Conservation (phyloP, 441 rosid genomes). For the Gossypium trilobum region DNA sequence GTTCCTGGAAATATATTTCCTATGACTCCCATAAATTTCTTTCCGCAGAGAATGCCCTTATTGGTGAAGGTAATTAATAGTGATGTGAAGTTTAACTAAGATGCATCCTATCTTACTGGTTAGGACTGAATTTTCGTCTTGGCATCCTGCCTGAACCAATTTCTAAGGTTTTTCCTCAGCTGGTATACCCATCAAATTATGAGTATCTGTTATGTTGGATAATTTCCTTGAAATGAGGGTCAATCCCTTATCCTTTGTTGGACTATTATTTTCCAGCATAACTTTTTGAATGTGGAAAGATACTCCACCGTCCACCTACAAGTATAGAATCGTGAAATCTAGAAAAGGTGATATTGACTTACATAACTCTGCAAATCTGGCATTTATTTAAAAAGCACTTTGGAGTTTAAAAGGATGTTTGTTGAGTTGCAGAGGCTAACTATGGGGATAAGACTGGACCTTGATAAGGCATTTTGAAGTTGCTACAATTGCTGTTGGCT, state of each 20-base stretch:
- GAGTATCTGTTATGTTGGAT: neutral
- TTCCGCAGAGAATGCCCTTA: neutral
- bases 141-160: neutral
- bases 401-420: neutral
- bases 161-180: constrained; percentile 6
- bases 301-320: neutral
- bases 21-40: neutral
- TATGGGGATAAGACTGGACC: neutral
- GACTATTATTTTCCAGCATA: neutral
- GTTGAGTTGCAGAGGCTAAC: neutral
- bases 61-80: neutral
- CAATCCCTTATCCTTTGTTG: neutral
- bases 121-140: constrained; percentile 10
- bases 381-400: neutral
- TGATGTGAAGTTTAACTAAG: neutral
- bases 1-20: neutral
- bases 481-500: neutral
- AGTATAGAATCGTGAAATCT: neutral
- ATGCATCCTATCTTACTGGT: neutral
- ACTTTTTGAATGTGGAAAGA: neutral
- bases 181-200: neutral
- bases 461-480: neutral
- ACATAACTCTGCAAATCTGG: neutral
- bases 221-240: constrained; percentile 1
- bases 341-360: neutral